A percentile compares a stretch with the other conserved stretches of the same genome.
Evolutionary conservation across 192 early-diverging fungal genomes (phyloP).

Genomic region (Paraglomus brasilianum): DNA sequence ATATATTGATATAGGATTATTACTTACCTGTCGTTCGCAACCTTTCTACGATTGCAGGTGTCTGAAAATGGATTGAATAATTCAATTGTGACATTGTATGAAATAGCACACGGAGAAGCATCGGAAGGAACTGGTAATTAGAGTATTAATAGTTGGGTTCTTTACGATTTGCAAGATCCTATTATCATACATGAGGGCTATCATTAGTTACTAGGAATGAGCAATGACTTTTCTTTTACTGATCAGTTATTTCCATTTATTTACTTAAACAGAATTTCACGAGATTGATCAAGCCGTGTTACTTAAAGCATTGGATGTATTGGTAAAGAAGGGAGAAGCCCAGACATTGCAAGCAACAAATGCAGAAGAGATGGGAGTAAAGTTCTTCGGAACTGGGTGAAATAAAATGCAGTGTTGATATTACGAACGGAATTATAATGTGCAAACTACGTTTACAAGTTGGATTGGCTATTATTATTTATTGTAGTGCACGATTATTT

Average conservation of each 20-base stretch:
- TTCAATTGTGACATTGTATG: conserved; percentile 83
- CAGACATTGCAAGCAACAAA: conserved; percentile 72
- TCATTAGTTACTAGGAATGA: too few species aligned
- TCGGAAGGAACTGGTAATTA: conserved; percentile 68
- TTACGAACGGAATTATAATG: too few species aligned
- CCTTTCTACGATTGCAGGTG: conserved; percentile 43
- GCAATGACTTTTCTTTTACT: background rate
- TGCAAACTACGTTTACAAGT: too few species aligned
- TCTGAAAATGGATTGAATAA: conserved; percentile 71
- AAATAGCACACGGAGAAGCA: conserved; percentile 83
- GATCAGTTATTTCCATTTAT: conserved; percentile 3
- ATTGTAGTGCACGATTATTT: too few species aligned
- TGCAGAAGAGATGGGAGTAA: conserved; percentile 79
- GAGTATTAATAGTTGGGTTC: background rate
- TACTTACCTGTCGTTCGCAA: background rate
- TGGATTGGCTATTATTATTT: too few species aligned
- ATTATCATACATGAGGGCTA: background rate
- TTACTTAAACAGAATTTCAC: conserved; percentile 69
- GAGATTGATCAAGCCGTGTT: conserved; percentile 69
- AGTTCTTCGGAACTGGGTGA: conserved; percentile 60
- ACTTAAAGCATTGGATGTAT: conserved; percentile 72
- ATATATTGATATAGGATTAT: background rate
- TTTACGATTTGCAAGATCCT: background rate
- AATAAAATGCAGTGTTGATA: background rate
- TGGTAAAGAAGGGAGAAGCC: conserved; percentile 80